Evolutionary conservation across 2,329 filamentous ascomycete genomes (phyloP), one percentile per base, ranked within the genome.

Genomic region (Hysterium pulicare): DNA sequence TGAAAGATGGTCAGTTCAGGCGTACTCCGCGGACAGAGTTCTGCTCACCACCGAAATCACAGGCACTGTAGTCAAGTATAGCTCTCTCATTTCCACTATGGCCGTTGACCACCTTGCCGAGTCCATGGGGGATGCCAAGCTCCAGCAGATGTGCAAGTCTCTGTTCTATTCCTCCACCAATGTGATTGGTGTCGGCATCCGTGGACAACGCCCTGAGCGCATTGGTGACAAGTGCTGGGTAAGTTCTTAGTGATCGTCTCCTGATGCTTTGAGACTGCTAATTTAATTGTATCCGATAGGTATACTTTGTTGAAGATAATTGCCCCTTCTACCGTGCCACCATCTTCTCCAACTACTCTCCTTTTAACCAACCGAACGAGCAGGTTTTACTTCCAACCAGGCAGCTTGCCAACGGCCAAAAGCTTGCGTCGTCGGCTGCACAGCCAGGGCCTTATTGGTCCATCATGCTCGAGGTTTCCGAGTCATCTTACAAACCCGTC

Each of bases 321-420:
- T 94, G 88, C 76, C 88, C 88, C 67, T 96, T 96, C 78, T 96
- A 96, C 78, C 86, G 90, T 58, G 90, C 90, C 63, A 96, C 90
- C 62, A 95, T 96, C 74, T 96, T 96, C 81, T 95, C 90, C 72
- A 96, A 96, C 80, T 96, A 96, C 79, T 95, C 90, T 17, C 90
- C 90, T 39, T 82, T 93, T 79, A 96, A 96, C 78, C 90, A 95
- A 74, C 90, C 90, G 33, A 74, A 84, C 51, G 75, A 80, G 41
- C 82, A 82, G 41, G 83, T 76, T 64, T 90, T 91, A 76, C 81
- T 96, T 42, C 81, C 88, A 34, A 95, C 90, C 17, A 72, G 87
- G 54, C 84, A 88, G 67, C 78, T 88, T 28, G 90, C 86, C 45
- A 79, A 94, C 58, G 90, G 90, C 65, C 84, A 81, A 70, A 86